Evolutionary conservation across 148 eudicot species (phyloP), one percentile per base, ranked within the genome.

Genomic region (Camellia japonica): DNA sequence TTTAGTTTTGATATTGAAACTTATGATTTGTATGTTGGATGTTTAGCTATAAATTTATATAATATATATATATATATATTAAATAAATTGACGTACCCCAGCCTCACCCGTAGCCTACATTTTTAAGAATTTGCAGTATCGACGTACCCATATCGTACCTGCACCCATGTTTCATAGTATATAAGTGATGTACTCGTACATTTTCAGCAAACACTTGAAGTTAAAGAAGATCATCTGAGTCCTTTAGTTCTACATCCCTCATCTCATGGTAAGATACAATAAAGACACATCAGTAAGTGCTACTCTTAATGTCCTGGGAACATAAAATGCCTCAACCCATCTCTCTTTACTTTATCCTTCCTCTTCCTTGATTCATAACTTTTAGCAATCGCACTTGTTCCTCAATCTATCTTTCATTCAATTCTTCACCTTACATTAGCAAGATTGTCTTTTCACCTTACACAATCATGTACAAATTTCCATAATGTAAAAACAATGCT

Each of bases 141-240:
- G 38, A 1, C 38, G 1, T 30, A 30, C 38, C 38, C 38, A 1
- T 30, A 30, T 30, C 38, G 38, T 1, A 30, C 38, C 38, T 30
- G 38, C 38, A 30, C 38, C 38, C 38, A 30, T 30, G 38, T 30
- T 30, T 30, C 38, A 30, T 30, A 30, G 38, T 30, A 30, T 30
- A 30, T 60, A 15, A 18, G 13, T 60, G 20, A 60, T 60, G 64
- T 18, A 60, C 12, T 23, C 68, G 4, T 12, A 19, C 68, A 8
- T 6, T 19, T 19, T 7, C 38, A 14, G 42, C 14, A 19, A 71
- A 16, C 9, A 71, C 2, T 15, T 71, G 74, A 44, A 69, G 73
- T 44, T 69, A 5, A 69, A 44, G 51, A 68, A 64, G 51, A 69
- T 71, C 52, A 71, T n/a, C 56, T 71, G n/a, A 49, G 74, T 10